Evolutionary conservation across 208 protist species (phyloP), one percentile per base, ranked within the genome.

Genomic region (Leishmania aethiopica): DNA sequence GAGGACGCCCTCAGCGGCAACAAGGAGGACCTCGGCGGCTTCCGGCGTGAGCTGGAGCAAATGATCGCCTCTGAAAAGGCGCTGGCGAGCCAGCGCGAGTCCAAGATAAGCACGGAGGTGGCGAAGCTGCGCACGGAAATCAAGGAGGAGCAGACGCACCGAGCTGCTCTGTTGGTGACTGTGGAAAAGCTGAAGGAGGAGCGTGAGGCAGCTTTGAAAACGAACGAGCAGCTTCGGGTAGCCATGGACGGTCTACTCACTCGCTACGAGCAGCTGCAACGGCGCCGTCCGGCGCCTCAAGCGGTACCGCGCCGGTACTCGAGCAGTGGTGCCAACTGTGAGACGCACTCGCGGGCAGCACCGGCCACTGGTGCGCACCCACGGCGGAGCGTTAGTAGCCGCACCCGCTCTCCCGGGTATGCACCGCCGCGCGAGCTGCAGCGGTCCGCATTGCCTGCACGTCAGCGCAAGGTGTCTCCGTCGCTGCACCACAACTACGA

Each of bases 11-110:
- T 94, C 49, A 83, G 80, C 69, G 84, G 86, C 79, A 92, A 84
- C 78, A 84, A 87, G 59, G 87, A 90, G 47, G 86, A 87, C 55
- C 82, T 97, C 15, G 87, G 84, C 1, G 84, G 81, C 40, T 94
- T 97, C 72, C 91, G 93, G 11, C 86, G 83, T 8, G 93, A 98
- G 83, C 77, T 97, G 72, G 95, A 96, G 87, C 82, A 81, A 59
- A 95, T 96, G 91, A 90, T 97, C 22, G 79, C 84, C 17, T 82
- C 82, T 22, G 93, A 98, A 82, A 91, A 92, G 70, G 84, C 90
- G 72, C 67, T 90, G 25, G 85, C 93, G 7, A 64, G 85, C 62
- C 84, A 94, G 78, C 90, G 94, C 13, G 93, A 98, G 78, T 78
- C 72, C 40, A 88, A 88, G 45, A 80, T 97, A 22, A 67, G 78